Conservation (phyloP, 1,139 yeast species). For the Yamadazyma atmosphaerica region DNA sequence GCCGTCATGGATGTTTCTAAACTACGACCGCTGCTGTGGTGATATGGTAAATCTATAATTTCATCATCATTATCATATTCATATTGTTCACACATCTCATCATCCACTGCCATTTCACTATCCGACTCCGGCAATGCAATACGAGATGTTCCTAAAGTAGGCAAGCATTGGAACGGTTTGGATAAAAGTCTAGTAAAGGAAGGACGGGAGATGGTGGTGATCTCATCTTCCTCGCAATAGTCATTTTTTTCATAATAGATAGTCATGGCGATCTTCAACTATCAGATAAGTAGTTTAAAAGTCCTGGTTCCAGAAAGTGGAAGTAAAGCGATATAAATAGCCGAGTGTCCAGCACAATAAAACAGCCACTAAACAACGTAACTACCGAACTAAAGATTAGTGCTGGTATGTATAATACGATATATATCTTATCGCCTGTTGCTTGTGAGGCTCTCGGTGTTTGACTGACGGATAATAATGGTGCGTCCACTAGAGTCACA, state of each 20-base stretch:
- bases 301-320: too few relatives aligned
- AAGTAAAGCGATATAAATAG: too few relatives aligned
- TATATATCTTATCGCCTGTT: too few relatives aligned
- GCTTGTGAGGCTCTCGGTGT: too few relatives aligned
- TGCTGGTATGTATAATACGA: too few relatives aligned
- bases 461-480: too few relatives aligned
- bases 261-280: slow-evolving; percentile 6
- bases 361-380: too few relatives aligned
- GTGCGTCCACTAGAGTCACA: too few relatives aligned
- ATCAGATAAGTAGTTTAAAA: too few relatives aligned
- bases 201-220: slow-evolving; percentile 24
- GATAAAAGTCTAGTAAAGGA: slow-evolving; percentile 23
- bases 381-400: too few relatives aligned
- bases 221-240: slow-evolving; percentile 9
- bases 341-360: too few relatives aligned
- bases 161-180: slow-evolving; percentile 27
- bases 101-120: neutral
- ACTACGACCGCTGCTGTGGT: slow-evolving; percentile 5
- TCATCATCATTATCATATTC: slow-evolving; percentile 23
- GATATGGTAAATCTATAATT: slow-evolving; percentile 30
- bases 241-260: slow-evolving; percentile 18
- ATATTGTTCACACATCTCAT: slow-evolving; percentile 3
- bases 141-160: slow-evolving; percentile 12
- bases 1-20: slow-evolving; percentile 10
- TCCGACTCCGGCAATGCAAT: slow-evolving; percentile 1